phyloP scores from a whole-genome alignment of 345 rosid genomes.

The Anastatica hierochuntica region DNA sequence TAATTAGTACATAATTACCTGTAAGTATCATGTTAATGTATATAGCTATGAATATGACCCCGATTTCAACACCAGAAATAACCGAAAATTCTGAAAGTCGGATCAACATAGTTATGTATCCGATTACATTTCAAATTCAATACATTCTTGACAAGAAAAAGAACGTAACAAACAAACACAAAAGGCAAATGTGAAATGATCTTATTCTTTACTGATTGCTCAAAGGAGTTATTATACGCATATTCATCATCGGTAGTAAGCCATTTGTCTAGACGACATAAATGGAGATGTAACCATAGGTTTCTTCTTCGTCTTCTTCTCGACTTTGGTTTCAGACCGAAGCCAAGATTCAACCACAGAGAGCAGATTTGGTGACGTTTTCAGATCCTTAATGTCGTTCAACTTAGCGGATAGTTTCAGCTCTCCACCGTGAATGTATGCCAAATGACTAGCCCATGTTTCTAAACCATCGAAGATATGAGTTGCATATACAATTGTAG shows the following conservation, averaged over 20 bases:
- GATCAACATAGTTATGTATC: no score
- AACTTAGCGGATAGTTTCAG: conserved; percentile 49
- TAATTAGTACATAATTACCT: no score
- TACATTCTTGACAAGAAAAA: neutral
- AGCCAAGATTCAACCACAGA: conserved; percentile 88
- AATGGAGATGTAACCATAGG: conserved; percentile 37
- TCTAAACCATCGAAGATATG: conserved; percentile 93
- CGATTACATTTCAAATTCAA: no score
- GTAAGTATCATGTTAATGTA: no score
- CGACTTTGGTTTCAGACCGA: conserved; percentile 57
- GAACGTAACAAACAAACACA: neutral
- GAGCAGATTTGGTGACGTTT: conserved; percentile 60
- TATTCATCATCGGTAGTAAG: conserved; percentile 67
- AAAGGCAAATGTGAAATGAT: neutral
- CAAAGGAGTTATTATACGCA: neutral
- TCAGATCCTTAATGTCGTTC: conserved; percentile 48
- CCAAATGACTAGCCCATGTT: conserved; percentile 91
- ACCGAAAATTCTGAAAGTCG: no score
- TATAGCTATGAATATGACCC: no score
- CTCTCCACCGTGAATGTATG: conserved; percentile 78
- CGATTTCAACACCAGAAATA: no score
- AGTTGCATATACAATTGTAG: conserved; percentile 86
- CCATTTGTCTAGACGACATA: conserved; percentile 89
- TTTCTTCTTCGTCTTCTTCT: conserved; percentile 42
- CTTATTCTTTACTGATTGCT: conserved; percentile 7